Conservation (phyloP, 176 grass and related monocot genomes). For the Eragrostis curvula region DNA sequence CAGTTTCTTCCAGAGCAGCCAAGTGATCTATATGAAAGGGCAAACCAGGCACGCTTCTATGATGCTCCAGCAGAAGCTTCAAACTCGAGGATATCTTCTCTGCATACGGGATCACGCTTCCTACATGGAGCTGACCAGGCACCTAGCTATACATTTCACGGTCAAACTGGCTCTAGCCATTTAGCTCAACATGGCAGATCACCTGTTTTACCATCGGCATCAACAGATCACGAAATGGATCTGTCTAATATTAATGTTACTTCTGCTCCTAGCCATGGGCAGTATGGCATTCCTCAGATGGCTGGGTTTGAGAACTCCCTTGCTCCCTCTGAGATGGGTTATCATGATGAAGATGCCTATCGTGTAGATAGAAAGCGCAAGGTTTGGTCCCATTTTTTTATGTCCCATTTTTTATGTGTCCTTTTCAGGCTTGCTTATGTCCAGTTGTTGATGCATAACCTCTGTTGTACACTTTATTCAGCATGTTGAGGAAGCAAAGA, state of each 20-base stretch:
- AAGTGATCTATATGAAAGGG: conserved; percentile 69
- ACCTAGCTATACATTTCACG: conserved; percentile 64
- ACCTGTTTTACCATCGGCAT: conserved; percentile 33
- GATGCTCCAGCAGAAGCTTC: conserved; percentile 60
- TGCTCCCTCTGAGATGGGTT: conserved; percentile 61
- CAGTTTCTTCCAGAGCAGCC: conserved; percentile 91
- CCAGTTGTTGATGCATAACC: conserved; percentile 25
- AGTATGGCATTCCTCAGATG: conserved; percentile 58
- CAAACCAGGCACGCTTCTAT: conserved; percentile 55
- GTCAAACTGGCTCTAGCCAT: conserved; percentile 67
- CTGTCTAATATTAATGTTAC: conserved; percentile 52
- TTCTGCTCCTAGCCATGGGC: conserved; percentile 50
- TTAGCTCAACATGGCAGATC: conserved; percentile 62
- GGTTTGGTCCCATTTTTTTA: conserved; percentile 50
- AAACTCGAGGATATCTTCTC: conserved; percentile 50
- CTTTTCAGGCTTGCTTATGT: conserved; percentile 2
- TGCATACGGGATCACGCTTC: conserved; percentile 50
- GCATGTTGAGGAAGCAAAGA: conserved; percentile 88
- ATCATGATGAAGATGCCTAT: conserved; percentile 68
- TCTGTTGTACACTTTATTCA: conserved; percentile 34
- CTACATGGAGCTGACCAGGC: conserved; percentile 64
- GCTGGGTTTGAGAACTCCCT: conserved; percentile 53
- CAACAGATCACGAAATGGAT: conserved; percentile 60
- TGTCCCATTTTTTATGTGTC: conserved; percentile 6
- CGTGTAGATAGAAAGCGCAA: conserved; percentile 86